Evolutionary conservation across 108 stramenopile species (phyloP).

Genomic region (Cyclotella cryptica): DNA sequence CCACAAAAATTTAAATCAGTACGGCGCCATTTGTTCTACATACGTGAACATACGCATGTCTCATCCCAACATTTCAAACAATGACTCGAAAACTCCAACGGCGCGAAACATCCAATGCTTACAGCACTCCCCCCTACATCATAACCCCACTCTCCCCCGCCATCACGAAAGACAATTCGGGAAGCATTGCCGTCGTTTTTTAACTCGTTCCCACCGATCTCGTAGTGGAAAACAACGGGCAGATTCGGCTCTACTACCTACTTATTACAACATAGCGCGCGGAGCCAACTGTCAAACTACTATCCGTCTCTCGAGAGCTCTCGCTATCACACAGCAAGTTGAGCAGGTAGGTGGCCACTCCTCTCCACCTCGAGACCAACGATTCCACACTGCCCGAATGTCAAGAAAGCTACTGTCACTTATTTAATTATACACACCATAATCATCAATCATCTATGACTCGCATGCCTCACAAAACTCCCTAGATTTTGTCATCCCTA

Average conservation of each 20-base stretch:
- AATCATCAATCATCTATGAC: no score
- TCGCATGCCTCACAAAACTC: no score
- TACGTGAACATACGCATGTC: background rate
- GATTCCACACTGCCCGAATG: no score
- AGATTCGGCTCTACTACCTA: background rate
- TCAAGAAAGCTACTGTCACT: no score
- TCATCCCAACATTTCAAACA: conserved; percentile 11
- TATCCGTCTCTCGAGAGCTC: no score
- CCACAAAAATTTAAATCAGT: background rate
- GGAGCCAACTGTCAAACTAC: background rate
- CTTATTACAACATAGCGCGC: background rate
- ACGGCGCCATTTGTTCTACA: conserved; percentile 1
- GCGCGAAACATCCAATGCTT: conserved; percentile 8
- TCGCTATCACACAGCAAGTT: no score
- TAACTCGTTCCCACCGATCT: background rate
- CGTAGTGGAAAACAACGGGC: background rate
- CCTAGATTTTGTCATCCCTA: background rate
- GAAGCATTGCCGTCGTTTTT: background rate
- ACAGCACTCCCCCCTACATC: background rate
- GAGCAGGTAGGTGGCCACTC: no score
- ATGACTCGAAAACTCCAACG: background rate
- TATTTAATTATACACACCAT: no score
- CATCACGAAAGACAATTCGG: conserved; percentile 1
- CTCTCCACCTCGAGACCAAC: no score
- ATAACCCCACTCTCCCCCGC: background rate